Evolutionary conservation across 306 rosid genomes (phyloP).

Genomic region (Rubus parviflorus): DNA sequence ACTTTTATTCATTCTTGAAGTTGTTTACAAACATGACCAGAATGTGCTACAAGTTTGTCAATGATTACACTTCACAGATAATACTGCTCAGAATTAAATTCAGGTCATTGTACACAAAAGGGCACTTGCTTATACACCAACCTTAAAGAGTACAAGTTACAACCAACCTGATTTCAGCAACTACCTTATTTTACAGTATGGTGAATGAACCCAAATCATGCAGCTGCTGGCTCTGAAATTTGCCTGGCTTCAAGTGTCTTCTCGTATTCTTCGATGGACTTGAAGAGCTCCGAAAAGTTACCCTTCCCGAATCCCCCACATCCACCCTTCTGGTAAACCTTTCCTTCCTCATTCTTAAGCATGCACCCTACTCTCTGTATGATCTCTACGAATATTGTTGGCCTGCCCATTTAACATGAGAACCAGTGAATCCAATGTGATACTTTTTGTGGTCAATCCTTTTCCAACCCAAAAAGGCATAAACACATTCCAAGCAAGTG

Average conservation of each 20-base stretch:
- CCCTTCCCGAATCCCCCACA: slow-evolving; percentile 99
- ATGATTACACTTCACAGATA: neutral
- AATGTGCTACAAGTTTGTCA: neutral
- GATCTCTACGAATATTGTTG: slow-evolving; percentile 87
- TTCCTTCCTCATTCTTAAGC: slow-evolving; percentile 75
- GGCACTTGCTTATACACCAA: neutral
- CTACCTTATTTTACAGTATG: neutral
- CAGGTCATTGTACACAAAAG: neutral
- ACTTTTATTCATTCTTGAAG: neutral
- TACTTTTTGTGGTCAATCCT: neutral
- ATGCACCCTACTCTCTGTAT: slow-evolving; percentile 95
- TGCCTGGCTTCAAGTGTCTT: slow-evolving; percentile 68
- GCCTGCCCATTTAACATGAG: slow-evolving; percentile 48
- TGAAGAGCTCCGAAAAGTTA: slow-evolving; percentile 94
- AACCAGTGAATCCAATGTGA: slow-evolving; percentile 11
- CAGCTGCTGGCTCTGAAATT: slow-evolving; percentile 27
- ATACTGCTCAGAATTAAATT: neutral
- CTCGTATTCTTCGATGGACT: slow-evolving; percentile 92
- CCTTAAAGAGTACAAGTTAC: neutral
- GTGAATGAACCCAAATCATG: slow-evolving; percentile 2
- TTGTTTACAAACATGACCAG: slow-evolving; percentile 8
- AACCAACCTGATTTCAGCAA: slow-evolving; percentile 24
- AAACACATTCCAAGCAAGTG: neutral
- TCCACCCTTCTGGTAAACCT: slow-evolving; percentile 77
- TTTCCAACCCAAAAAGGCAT: neutral